Base-by-base conservation (phyloP, 2,329 filamentous ascomycete genomes). In the Hymenoscyphus occultus region DNA sequence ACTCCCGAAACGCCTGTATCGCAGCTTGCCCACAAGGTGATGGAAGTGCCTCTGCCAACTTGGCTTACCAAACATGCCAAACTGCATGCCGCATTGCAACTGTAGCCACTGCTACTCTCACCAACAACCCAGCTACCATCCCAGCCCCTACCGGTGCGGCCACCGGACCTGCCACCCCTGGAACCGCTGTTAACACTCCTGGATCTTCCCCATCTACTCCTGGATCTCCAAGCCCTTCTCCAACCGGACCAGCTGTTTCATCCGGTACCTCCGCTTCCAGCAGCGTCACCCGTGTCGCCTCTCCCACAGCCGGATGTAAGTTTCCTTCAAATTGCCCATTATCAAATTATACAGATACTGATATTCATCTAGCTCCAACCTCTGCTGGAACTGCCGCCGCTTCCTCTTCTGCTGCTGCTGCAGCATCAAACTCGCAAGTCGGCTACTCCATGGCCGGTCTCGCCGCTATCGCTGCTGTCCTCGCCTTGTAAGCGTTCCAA, bases 31-130 rank as follows among this genome's bases (percentile, higher is more conserved):
- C 58, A n/a, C 60, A 67, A 35, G 69, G 69, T 5, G 64, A 70
- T 22, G 69, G 69, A n/a, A 67, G 64, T n/a, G 60, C 65, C 1
- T 10, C 65, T 13, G 69, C 63, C 7, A 67, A 69, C 51, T n/a
- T 60, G 7, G 60, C 58, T 3, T 70, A 64, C 56, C 45, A 59
- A 39, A 61, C 56, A n/a, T 70, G 67, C 63, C 57, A 68, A 16
- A 59, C 62, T 56, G 56, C n/a, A 13, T 70, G 69, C 45, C 6
- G 65, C 19, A 19, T 59, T 13, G 32, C 59, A 6, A 51, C 65
- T 3, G 54, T 61, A 1, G 35, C 59, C 39, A 60, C 58, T 19
- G 22, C 65, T 13, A 48, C 45, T 40, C 59, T 45, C 39, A 60
- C 60, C 31, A 63, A 62, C 51, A 48, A 48, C 35, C 35, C 35